phyloP scores from a whole-genome alignment of 78 protist genomes.

The Dictyostelium intermedium region DNA sequence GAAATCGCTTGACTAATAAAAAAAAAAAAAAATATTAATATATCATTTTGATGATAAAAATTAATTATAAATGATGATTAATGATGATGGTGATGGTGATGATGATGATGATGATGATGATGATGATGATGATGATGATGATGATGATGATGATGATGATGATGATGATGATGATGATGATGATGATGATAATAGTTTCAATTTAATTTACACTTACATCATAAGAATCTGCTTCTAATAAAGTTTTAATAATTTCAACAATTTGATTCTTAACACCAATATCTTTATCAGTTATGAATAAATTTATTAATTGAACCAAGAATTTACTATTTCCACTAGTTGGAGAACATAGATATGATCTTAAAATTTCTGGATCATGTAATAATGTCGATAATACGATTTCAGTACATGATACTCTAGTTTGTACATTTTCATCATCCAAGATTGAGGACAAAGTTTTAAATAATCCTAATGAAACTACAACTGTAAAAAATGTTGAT shows the following conservation, averaged over 20 bases:
- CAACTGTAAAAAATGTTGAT: conserved; percentile 32
- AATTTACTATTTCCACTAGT: conserved; percentile 8
- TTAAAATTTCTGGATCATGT: conserved; percentile 51
- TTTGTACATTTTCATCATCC: conserved; percentile 46
- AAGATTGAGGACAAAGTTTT: conserved; percentile 40
- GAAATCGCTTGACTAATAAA: conserved; percentile 59
- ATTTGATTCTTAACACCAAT: conserved; percentile 76
- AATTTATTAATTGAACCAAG: conserved; percentile 10
- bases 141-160: too few species aligned
- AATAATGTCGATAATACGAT: conserved; percentile 41
- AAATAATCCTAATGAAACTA: conserved; percentile 21
- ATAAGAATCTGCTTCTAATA: conserved; percentile 45
- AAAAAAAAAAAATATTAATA: background rate
- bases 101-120: too few species aligned
- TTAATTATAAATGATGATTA: too few species aligned
- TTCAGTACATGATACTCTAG: conserved; percentile 51
- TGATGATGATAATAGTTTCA: too few species aligned
- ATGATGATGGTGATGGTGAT: too few species aligned
- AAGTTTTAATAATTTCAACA: conserved; percentile 63
- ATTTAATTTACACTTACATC: too few species aligned
- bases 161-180: too few species aligned
- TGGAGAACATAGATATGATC: conserved; percentile 20
- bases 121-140: too few species aligned
- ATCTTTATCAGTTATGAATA: conserved; percentile 70
- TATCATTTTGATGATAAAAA: background rate